Percentiles rank a stretch among this genome's conserved stretches.
Conservation (phyloP, 2,329 filamentous ascomycete species). For the Colletotrichum filicis region DNA sequence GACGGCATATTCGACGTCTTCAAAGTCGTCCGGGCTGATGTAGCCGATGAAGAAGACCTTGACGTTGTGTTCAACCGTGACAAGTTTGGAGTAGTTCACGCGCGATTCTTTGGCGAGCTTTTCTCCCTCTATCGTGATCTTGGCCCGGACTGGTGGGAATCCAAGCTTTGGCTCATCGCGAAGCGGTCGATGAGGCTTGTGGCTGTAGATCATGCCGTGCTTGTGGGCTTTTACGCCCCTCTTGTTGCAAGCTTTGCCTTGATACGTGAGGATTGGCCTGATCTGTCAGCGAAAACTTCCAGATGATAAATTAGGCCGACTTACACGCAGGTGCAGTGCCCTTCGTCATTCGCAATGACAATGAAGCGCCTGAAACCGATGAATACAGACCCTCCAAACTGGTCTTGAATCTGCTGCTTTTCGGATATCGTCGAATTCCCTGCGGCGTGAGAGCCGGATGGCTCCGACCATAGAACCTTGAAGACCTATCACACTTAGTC, state of each 20-base stretch:
- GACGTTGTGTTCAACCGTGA: conserved; percentile 68
- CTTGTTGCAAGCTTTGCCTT: conserved; percentile 63
- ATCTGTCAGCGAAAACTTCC: neutral
- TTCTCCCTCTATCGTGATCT: conserved; percentile 55
- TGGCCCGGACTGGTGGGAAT: conserved; percentile 56
- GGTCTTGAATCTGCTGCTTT: conserved; percentile 46
- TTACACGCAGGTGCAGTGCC: conserved; percentile 68
- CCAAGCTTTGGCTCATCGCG: conserved; percentile 60
- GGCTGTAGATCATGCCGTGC: conserved; percentile 62
- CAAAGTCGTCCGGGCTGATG: conserved; percentile 52
- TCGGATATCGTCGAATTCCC: conserved; percentile 45
- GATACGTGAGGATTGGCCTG: conserved; percentile 67
- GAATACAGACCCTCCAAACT: conserved; percentile 53
- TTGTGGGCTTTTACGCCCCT: conserved; percentile 61
- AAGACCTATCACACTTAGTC: conserved; percentile 55
- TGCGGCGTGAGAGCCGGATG: conserved; percentile 50
- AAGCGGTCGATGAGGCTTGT: conserved; percentile 42
- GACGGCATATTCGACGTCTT: conserved; percentile 56
- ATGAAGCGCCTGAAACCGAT: conserved; percentile 66
- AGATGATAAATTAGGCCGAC: conserved; percentile 35
- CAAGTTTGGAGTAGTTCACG: conserved; percentile 67
- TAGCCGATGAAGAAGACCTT: conserved; percentile 67
- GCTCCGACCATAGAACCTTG: conserved; percentile 67
- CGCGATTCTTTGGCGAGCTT: conserved; percentile 61
- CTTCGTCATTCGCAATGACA: conserved; percentile 61